Evolutionary conservation across 345 rosid genomes (phyloP), one percentile per base, ranked within the genome.

Genomic region (Aquilaria sinensis): DNA sequence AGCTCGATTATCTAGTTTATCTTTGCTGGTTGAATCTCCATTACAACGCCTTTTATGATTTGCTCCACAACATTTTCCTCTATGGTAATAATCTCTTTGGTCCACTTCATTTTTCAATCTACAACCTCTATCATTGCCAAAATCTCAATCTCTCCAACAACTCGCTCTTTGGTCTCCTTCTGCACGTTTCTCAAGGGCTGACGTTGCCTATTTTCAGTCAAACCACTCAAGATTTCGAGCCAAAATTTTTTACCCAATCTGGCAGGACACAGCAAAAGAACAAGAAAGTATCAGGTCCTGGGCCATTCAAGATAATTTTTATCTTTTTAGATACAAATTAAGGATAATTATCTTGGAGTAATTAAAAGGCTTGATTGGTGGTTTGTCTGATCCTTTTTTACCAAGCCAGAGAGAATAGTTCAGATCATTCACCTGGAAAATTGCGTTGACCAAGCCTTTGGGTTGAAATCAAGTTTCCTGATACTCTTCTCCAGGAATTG

Each of bases 1-100:
- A 23, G 85, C 87, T 94, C 0, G 97, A 97, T 0, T 83, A 78
- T 0, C 72, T 94, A 6, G 16, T 79, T 12, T 88, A 75, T 63
- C 97, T 94, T 71, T 89, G 99, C 37, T 84, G 96, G 23, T 86
- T 94, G 41, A 94, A 94, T 53, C 85, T 94, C 67, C 99, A 94
- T 60, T 71, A 48, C 64, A 94, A 90, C 58, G 68, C 81, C 51
- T 69, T 94, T 47, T 76, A 62, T 31, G 99, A 97, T 32, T 79
- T 96, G 9, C 97, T 94, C 33, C 99, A 83, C 61, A 85, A 89
- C 62, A 47, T 90, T 34, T 90, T 86, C 65, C 82, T 94, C 10
- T 84, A 90, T 73, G 79, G 82, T 0, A 94, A 94, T 77, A 94
- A 90, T 64, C 83, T 94, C 64, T 81, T 97, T 10, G 96, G 96